Percentiles rank a stretch among this genome's conserved stretches.
phyloP scores from a whole-genome alignment of 1,139 yeast genomes.

The Pneumocystis murina region DNA sequence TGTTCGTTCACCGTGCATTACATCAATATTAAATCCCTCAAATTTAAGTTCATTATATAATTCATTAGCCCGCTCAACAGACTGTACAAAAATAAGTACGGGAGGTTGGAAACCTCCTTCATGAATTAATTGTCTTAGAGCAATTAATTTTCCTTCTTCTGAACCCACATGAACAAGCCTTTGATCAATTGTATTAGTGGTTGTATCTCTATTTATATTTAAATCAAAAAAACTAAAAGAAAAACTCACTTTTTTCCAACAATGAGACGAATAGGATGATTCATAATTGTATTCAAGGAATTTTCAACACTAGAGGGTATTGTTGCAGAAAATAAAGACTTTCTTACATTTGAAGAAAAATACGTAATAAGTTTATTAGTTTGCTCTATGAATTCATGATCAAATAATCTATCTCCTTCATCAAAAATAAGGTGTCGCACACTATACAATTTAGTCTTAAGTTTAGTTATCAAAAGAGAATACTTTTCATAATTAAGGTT shows the following conservation, averaged over 20 bases:
- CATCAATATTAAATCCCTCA: constrained; percentile 86
- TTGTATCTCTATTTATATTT: constrained; percentile 43
- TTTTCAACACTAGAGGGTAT: constrained; percentile 89
- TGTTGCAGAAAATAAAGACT: constrained; percentile 87
- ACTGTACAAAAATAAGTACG: constrained; percentile 77
- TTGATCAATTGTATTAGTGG: constrained; percentile 71
- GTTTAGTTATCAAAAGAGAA: not conserved
- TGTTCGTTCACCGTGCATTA: constrained; percentile 88
- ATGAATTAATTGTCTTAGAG: constrained; percentile 66
- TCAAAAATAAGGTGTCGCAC: constrained; percentile 73
- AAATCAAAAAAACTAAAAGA: not conserved
- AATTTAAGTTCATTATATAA: constrained; percentile 80
- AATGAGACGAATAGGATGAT: constrained; percentile 67
- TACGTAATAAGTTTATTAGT: constrained; percentile 70
- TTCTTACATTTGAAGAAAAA: constrained; percentile 33
- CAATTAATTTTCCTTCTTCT: constrained; percentile 86
- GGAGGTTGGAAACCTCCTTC: constrained; percentile 86
- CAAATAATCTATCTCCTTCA: constrained; percentile 91
- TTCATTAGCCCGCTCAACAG: constrained; percentile 88
- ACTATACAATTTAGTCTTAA: constrained; percentile 14
- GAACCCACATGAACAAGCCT: constrained; percentile 74
- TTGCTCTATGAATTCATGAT: constrained; percentile 79
- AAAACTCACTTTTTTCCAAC: constrained; percentile 56
- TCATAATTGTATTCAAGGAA: constrained; percentile 72
- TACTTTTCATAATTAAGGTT: constrained; percentile 41